These are phyloP conservation scores for Teratosphaeria viscida DNA, from an alignment of 2,329 filamentous ascomycete genomes.

Conservation along the genomic window DNA sequence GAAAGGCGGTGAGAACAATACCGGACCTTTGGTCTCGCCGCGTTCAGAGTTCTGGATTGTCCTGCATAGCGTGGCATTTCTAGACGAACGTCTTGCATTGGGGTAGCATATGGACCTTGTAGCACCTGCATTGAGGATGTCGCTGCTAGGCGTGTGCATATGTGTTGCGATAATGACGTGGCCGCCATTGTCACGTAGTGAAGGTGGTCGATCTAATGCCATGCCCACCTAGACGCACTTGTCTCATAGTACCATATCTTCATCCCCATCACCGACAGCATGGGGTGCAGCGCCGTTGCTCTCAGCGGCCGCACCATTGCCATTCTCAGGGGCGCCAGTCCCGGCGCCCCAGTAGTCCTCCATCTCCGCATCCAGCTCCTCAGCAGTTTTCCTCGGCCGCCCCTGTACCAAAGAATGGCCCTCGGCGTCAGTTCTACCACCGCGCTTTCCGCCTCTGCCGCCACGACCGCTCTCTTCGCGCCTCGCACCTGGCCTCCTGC, in stretches of 20 bases:
- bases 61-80: neutral
- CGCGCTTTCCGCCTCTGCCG: slow-evolving; percentile 29
- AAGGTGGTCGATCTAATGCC: neutral
- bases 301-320: slow-evolving; percentile 10
- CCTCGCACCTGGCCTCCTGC: slow-evolving; percentile 36
- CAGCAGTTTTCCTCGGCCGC: slow-evolving; percentile 72
- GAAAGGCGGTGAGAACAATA: neutral
- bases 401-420: slow-evolving; percentile 29
- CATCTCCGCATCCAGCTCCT: slow-evolving; percentile 95
- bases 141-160: neutral
- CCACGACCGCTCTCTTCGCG: slow-evolving; percentile 34
- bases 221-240: neutral
- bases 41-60: neutral
- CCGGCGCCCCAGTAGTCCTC: slow-evolving; percentile 67
- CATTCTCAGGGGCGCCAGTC: slow-evolving; percentile 24
- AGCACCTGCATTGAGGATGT: neutral
- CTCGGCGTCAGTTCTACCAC: slow-evolving; percentile 34
- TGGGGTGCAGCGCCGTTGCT: slow-evolving; percentile 6
- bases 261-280: slow-evolving; percentile 17
- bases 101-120: too few relatives aligned
- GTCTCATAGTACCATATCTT: slow-evolving; percentile 25
- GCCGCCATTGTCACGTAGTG: neutral
- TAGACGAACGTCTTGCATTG: neutral
- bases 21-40: neutral
- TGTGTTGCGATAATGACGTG: neutral